Evolutionary conservation across 805 yeast genomes (phyloP), one percentile per base, ranked within the genome.

Genomic region (Ogataea glucozyma): DNA sequence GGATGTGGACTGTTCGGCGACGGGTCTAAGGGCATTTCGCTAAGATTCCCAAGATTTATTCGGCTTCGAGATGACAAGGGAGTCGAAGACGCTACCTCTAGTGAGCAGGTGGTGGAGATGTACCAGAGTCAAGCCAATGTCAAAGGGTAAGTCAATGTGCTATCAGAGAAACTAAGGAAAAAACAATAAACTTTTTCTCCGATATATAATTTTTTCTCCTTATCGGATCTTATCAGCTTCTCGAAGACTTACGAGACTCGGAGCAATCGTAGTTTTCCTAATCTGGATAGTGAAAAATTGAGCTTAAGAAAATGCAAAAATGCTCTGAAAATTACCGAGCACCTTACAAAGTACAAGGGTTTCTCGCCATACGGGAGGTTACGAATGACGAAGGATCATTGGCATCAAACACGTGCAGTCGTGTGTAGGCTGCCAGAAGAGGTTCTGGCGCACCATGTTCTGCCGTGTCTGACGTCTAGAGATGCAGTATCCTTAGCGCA

Each of bases 21-120:
- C 35, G 57, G 59, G 3, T 38, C 51, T 17, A 82, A 82, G 59
- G 98, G 98, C 21, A 79, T 90, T 3, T 86, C 96, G 3, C 68
- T 90, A 43, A 70, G 98, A 53, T 90, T 90, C 57, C 98, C 98
- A 2, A 70, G 98, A 51, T 89, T 90, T 51, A 58, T 90, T 2
- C 71, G 95, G 43, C 70, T 85, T 16, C 75, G 98, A 59, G 96
- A 88, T 31, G 98, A 90, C 57, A 90, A 90, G 61, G 76, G 76
- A 0, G 76, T 84, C 1, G 93, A 87, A 53, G 96, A 90, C 60
- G 91, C 95, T 3, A 90, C 97, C 0, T 76, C 83, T 1, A 80
- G 93, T 24, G 85, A 85, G 17, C 95, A 89, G 64, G 80, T 90
- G 13, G 78, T 86, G 5, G 96, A 89, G 54, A 79, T 90, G 58